These are phyloP conservation scores for Calonectria naviculata DNA, from an alignment of 2,329 filamentous ascomycete species.

Conservation along the genomic window DNA sequence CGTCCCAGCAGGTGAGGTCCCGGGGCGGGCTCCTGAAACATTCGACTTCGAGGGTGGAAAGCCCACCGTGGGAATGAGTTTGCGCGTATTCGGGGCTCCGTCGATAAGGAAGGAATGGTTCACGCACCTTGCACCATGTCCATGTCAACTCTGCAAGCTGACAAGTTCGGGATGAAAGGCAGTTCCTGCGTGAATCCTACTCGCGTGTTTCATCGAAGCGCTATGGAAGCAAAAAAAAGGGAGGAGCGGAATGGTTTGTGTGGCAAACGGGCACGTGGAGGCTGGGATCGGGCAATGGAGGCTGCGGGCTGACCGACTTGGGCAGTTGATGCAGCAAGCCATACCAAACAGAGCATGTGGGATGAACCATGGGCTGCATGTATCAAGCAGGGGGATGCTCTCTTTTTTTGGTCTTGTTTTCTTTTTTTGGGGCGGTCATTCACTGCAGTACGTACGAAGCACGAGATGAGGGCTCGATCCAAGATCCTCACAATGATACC, in stretches of 20 bases:
- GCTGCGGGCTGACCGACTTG: constrained; percentile 23
- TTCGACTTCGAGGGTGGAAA: not conserved
- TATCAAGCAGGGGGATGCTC: constrained; percentile 14
- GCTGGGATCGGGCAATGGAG: constrained; percentile 34
- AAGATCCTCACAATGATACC: not conserved
- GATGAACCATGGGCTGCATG: constrained; percentile 35
- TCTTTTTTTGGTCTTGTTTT: not conserved
- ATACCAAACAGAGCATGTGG: constrained; percentile 38
- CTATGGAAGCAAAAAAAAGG: constrained; percentile 4
- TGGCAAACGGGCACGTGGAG: constrained; percentile 26
- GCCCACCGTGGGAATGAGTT: not conserved
- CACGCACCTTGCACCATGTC: not conserved
- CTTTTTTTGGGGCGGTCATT: not conserved
- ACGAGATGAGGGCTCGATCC: not conserved
- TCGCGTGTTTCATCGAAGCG: constrained; percentile 5
- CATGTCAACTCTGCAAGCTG: not conserved
- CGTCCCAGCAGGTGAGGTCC: not conserved
- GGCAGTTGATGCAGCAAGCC: constrained; percentile 32
- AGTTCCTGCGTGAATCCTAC: constrained; percentile 1
- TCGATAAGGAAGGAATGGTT: not conserved
- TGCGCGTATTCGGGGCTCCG: constrained; percentile 5
- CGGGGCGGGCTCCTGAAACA: not conserved
- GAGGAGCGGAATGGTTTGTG: constrained; percentile 13
- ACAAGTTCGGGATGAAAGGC: not conserved
- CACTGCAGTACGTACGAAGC: not conserved